Evolutionary conservation across 495 filamentous ascomycete genomes (phyloP), one percentile per base, ranked within the genome.

Genomic region (Glonium stellatum): DNA sequence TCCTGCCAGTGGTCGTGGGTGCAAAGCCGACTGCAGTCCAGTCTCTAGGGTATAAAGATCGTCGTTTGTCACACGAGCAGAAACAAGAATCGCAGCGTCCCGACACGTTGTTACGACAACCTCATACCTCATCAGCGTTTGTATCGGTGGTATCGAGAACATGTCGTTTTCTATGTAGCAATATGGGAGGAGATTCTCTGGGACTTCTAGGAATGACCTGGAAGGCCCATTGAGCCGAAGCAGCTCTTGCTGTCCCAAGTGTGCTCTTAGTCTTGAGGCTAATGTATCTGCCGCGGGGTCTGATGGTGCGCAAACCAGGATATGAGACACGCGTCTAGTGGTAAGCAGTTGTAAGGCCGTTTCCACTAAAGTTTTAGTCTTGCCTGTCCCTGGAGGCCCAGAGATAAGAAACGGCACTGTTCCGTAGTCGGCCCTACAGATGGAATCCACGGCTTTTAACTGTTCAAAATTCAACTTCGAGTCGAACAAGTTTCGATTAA

Each of bases 301-400:
- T 15, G 80, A 82, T 22, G 80, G 80, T 13, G 80, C 80, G 54
- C 80, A 83, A 18, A 83, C 67, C 11, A 83, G 66, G 23, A 83
- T 74, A 66, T 80, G 79, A 19, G 65, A 55, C 0, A 55, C 37
- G 18, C 18, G 13, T 5, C 5, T 66, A 10, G 18, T 62, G 55
- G 49, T 62, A 47, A 60, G 61, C 55, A 76, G 66, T 55, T 74
- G 72, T 15, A 79, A 54, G 0, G 76, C 73, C 13, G 69, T 68
- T 69, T 81, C 79, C 47, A 81, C 79, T 21, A 81, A 66, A 18
- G 78, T 81, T 68, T 80, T 81, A 42, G 79, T 81, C 60, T 81
- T 82, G 31, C 79, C 79, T 5, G 79, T 81, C 21, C 79, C 79
- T 15, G 79, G 78, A 25, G 79, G 79, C 1, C 79, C 79, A 4